A percentile compares a stretch with the other conserved stretches of the same genome.
phyloP scores from a whole-genome alignment of 2,329 filamentous ascomycete species.

The Phaeosphaeriaceae sp. region DNA sequence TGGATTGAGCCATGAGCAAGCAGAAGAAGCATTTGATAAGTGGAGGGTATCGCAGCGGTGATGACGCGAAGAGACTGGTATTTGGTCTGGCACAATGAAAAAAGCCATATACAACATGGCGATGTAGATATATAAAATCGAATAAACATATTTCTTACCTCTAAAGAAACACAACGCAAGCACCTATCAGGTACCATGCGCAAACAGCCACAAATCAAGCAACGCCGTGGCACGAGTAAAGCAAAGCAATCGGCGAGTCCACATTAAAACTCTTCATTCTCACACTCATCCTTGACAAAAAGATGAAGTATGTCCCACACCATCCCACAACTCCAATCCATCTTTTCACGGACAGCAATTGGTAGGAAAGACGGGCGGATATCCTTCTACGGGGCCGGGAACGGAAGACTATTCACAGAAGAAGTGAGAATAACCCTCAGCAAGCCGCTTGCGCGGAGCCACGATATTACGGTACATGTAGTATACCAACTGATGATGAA shows the following conservation, averaged over 20 bases:
- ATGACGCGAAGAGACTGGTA: background rate
- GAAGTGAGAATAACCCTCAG: slow-evolving; percentile 49
- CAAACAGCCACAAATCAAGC: too few relatives aligned
- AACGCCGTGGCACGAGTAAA: too few relatives aligned
- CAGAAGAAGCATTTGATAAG: slow-evolving; percentile 43
- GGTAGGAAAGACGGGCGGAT: slow-evolving; percentile 49
- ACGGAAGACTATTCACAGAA: slow-evolving; percentile 51
- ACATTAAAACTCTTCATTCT: too few relatives aligned
- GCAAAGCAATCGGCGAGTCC: too few relatives aligned
- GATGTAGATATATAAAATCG: background rate
- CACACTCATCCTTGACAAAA: too few relatives aligned
- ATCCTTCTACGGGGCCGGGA: slow-evolving; percentile 51
- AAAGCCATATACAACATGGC: too few relatives aligned
- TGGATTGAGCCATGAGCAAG: slow-evolving; percentile 58
- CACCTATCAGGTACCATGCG: too few relatives aligned
- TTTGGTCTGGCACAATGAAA: too few relatives aligned
- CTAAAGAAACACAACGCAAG: too few relatives aligned
- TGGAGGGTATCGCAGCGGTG: slow-evolving; percentile 34
- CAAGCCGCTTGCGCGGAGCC: slow-evolving; percentile 51
- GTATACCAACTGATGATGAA: slow-evolving; percentile 48
- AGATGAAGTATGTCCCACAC: slow-evolving; percentile 44
- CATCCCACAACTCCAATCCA: slow-evolving; percentile 53
- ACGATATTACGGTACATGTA: slow-evolving; percentile 45
- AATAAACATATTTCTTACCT: too few relatives aligned
- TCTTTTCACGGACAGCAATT: slow-evolving; percentile 51